These are phyloP conservation scores for Rhodotorula sp. DNA, from an alignment of 1,284 basidiomycete genomes.

Conservation along the genomic window DNA sequence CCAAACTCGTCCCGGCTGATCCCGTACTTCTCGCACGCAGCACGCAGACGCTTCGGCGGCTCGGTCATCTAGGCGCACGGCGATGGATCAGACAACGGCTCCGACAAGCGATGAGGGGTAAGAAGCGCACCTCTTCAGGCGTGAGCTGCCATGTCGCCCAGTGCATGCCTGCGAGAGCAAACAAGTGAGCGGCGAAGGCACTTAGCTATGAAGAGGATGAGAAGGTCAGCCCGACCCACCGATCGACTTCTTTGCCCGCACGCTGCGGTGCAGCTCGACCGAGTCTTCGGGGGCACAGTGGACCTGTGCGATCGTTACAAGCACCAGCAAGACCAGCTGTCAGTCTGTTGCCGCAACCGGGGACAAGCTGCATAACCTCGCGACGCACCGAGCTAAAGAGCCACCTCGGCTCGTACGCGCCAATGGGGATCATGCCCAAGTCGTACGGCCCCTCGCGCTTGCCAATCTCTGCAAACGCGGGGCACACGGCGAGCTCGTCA, in stretches of 20 bases:
- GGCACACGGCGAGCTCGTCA: slow-evolving; percentile 63
- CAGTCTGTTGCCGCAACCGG: neutral
- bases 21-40: slow-evolving; percentile 58
- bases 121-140: neutral
- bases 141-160: slow-evolving; percentile 56
- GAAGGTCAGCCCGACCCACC: slow-evolving; percentile 35
- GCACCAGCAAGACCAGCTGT: neutral
- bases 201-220: too few relatives aligned
- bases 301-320: neutral
- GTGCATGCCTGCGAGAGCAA: slow-evolving; percentile 11
- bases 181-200: neutral
- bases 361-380: neutral
- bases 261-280: slow-evolving; percentile 66
- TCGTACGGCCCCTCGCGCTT: slow-evolving; percentile 62
- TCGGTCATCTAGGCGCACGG: slow-evolving; percentile 51
- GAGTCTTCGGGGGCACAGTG: slow-evolving; percentile 48
- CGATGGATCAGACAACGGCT: neutral
- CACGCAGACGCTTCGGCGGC: slow-evolving; percentile 59
- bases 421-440: slow-evolving; percentile 52
- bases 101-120: neutral
- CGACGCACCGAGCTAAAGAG: slow-evolving; percentile 57
- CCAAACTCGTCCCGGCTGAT: slow-evolving; percentile 59
- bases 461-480: slow-evolving; percentile 69
- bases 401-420: slow-evolving; percentile 63
- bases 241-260: slow-evolving; percentile 58